These are phyloP conservation scores for Venturia effusa DNA, from an alignment of 2,329 filamentous ascomycete species.

Conservation along the genomic window DNA sequence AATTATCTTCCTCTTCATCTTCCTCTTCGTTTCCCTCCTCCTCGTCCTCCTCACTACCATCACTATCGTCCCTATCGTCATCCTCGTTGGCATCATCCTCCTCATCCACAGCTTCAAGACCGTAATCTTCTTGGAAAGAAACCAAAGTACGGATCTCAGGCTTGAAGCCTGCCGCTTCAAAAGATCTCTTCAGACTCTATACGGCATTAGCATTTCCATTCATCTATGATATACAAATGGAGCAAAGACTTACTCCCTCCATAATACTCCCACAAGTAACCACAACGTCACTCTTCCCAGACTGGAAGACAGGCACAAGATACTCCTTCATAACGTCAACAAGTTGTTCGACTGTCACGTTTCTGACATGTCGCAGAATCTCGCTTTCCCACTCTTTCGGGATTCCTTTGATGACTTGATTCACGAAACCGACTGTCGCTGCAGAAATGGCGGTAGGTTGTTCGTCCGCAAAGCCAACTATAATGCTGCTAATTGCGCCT, in stretches of 20 bases:
- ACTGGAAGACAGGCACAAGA: slow-evolving; percentile 69
- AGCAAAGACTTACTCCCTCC: slow-evolving; percentile 62
- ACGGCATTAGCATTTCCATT: neutral
- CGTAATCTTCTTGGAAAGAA: slow-evolving; percentile 84
- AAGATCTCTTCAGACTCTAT: slow-evolving; percentile 64
- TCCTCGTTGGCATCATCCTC: slow-evolving; percentile 50
- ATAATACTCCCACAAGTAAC: slow-evolving; percentile 81
- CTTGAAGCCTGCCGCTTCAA: slow-evolving; percentile 67
- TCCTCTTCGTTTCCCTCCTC: slow-evolving; percentile 40
- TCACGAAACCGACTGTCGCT: slow-evolving; percentile 72
- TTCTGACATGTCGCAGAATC: slow-evolving; percentile 65
- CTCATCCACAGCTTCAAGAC: slow-evolving; percentile 53
- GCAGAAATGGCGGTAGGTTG: slow-evolving; percentile 76
- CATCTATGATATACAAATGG: no score
- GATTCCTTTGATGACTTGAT: slow-evolving; percentile 66
- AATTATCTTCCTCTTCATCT: slow-evolving; percentile 15
- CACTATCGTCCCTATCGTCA: slow-evolving; percentile 38
- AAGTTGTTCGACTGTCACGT: slow-evolving; percentile 67
- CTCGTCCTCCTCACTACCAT: slow-evolving; percentile 37
- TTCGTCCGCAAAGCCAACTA: slow-evolving; percentile 76
- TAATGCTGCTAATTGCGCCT: slow-evolving; percentile 81
- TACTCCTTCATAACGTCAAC: slow-evolving; percentile 61
- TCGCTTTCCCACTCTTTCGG: slow-evolving; percentile 67
- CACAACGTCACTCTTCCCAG: slow-evolving; percentile 71
- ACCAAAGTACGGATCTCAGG: slow-evolving; percentile 62